Evolutionary conservation across 306 rosid genomes (phyloP).

Genomic region (Ochetophila trinervis): DNA sequence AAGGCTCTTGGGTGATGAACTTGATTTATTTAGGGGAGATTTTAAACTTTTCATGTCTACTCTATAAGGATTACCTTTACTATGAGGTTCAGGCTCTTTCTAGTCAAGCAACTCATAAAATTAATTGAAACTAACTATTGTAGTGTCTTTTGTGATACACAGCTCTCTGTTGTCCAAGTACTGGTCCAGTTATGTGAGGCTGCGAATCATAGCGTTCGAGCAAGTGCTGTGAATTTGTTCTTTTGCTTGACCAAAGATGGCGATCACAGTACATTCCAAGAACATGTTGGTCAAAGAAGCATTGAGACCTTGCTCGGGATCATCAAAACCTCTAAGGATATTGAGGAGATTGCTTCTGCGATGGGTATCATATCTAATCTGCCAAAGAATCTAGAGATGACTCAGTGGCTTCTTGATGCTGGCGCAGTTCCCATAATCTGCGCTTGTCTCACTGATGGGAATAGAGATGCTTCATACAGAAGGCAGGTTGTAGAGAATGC

Average conservation of each 20-base stretch:
- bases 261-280: conserved; percentile 32
- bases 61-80: too few species aligned
- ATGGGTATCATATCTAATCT: conserved; percentile 51
- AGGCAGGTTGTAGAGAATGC: conserved; percentile 44
- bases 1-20: too few species aligned
- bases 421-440: conserved; percentile 46
- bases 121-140: not conserved
- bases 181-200: conserved; percentile 52
- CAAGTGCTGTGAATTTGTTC: conserved; percentile 47
- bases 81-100: not conserved
- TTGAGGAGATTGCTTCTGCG: conserved; percentile 50
- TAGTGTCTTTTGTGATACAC: conserved; percentile 20
- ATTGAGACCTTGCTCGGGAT: conserved; percentile 40
- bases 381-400: conserved; percentile 34
- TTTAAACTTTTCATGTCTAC: too few species aligned
- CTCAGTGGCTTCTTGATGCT: conserved; percentile 44
- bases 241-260: conserved; percentile 44
- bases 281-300: conserved; percentile 50
- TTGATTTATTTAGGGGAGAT: too few species aligned
- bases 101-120: not conserved
- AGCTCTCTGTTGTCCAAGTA: conserved; percentile 60
- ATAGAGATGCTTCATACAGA: conserved; percentile 30
- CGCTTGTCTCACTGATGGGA: conserved; percentile 36
- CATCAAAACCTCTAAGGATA: conserved; percentile 32
- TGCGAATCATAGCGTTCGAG: conserved; percentile 31